Evolutionary conservation across 257 asterid genomes (phyloP), one percentile per base, ranked within the genome.

Genomic region (Fraxinus excelsior): DNA sequence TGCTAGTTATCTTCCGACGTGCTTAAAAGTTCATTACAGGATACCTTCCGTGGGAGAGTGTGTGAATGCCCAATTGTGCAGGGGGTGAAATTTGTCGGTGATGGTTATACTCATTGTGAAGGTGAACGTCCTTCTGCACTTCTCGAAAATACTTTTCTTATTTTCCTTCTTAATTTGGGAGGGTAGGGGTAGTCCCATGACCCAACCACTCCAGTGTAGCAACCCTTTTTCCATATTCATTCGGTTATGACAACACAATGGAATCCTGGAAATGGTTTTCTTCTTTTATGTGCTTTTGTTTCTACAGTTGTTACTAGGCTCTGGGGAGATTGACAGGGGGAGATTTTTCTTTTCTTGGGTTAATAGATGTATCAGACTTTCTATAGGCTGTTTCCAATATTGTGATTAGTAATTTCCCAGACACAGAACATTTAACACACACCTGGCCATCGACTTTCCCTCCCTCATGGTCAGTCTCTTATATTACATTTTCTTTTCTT

Each of bases 71-170:
- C 99, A 28, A 81, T 84, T 25, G 94, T 91, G 79, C 94, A 90
- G 79, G 98, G 98, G 46, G 90, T 93, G 46, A 84, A 86, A 78
- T 96, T 96, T 74, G 72, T 80, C 11, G 99, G 99, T 44, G 98
- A 96, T 87, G 99, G 99, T 74, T 96, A 96, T 81, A 89, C 92
- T 72, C 91, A 87, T 32, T 95, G 99, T 82, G 93, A 89, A 90
- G 99, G 99, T 93, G 88, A 53, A 58, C 42, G 31, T 71, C 26
- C 68, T 62, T 62, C 18, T 26, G 34, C n/a, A 3, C 68, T 62
- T 26, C 21, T 58, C 4, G 16, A 60, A 25, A n/a, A 56, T 56
- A 56, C 12, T 18, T 56, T 19, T 56, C 26, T 10, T 56, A 79
- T 49, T 79, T 7, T 40, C 70, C 23, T 71, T n/a, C n/a, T 70